These are phyloP conservation scores for Xylaria sp. DNA, from an alignment of 2,329 filamentous ascomycete species.

Conservation along the genomic window DNA sequence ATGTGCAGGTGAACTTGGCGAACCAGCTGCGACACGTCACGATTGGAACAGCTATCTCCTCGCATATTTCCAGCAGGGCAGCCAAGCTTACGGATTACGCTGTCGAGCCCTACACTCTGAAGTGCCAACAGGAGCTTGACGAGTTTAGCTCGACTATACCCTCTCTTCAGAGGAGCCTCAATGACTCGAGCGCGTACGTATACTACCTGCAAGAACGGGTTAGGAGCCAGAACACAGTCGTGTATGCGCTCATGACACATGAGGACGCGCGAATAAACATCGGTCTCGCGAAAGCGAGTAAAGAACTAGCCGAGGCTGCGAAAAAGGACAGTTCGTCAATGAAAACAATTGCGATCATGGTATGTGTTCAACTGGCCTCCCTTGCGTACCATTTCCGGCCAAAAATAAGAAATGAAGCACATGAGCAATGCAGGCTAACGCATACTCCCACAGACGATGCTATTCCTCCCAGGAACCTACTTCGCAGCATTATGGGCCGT, in stretches of 20 bases:
- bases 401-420: neutral
- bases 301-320: constrained; percentile 19
- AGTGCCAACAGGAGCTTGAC: constrained; percentile 8
- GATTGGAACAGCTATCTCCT: constrained; percentile 11
- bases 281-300: constrained; percentile 16
- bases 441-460: constrained; percentile 1
- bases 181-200: constrained; percentile 22
- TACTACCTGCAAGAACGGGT: constrained; percentile 23
- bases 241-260: constrained; percentile 23
- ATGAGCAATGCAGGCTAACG: neutral
- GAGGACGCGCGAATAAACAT: constrained; percentile 19
- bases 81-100: constrained; percentile 15
- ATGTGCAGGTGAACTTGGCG: constrained; percentile 21
- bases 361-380: neutral
- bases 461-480: constrained; percentile 19
- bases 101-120: neutral
- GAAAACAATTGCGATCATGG: constrained; percentile 17
- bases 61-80: constrained; percentile 5
- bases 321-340: constrained; percentile 17
- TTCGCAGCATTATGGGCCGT: constrained; percentile 16
- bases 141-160: constrained; percentile 15
- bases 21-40: constrained; percentile 21
- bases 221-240: constrained; percentile 18
- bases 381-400: neutral
- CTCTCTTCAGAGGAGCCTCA: constrained; percentile 12